Conservation (phyloP, 1,139 yeast species). For the Kurtzmaniella quercitrusa region DNA sequence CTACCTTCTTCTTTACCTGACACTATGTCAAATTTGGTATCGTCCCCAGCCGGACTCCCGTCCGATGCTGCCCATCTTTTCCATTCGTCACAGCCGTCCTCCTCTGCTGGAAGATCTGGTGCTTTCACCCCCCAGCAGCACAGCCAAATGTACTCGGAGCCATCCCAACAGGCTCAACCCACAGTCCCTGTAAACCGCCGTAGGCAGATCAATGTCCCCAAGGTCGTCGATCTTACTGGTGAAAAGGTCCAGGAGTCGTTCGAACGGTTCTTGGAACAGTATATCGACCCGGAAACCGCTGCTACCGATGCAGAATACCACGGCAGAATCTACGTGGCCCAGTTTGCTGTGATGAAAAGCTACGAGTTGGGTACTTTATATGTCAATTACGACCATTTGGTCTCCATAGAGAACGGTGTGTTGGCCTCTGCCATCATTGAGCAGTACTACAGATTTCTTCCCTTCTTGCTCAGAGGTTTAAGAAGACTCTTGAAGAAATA, state of each 20-base stretch:
- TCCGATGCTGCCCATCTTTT: constrained; percentile 44
- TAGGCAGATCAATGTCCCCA: constrained; percentile 67
- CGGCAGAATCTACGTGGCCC: constrained; percentile 69
- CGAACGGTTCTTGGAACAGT: constrained; percentile 77
- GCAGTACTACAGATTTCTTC: constrained; percentile 89
- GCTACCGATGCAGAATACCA: constrained; percentile 37
- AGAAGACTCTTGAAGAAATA: constrained; percentile 66
- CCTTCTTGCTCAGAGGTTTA: constrained; percentile 75
- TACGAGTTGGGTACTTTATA: constrained; percentile 77
- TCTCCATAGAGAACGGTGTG: constrained; percentile 77
- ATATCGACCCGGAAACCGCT: constrained; percentile 33
- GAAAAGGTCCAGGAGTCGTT: constrained; percentile 91
- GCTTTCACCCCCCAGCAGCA: constrained; percentile 23
- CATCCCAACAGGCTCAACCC: constrained; percentile 14
- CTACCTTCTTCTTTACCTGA: background rate
- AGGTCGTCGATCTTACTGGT: constrained; percentile 87
- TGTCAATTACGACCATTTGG: constrained; percentile 78
- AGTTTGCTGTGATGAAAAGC: constrained; percentile 74
- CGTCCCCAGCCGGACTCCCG: constrained; percentile 44
- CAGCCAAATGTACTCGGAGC: constrained; percentile 16
- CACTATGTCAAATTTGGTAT: constrained; percentile 40
- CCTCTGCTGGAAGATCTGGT: constrained; percentile 38
- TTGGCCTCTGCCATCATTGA: constrained; percentile 86
- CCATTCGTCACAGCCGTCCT: constrained; percentile 42
- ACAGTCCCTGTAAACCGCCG: constrained; percentile 22